Percentiles rank a stretch among this genome's conserved stretches.
Conservation (phyloP, 2,329 filamentous ascomycete genomes). For the Trichoderma sp. region DNA sequence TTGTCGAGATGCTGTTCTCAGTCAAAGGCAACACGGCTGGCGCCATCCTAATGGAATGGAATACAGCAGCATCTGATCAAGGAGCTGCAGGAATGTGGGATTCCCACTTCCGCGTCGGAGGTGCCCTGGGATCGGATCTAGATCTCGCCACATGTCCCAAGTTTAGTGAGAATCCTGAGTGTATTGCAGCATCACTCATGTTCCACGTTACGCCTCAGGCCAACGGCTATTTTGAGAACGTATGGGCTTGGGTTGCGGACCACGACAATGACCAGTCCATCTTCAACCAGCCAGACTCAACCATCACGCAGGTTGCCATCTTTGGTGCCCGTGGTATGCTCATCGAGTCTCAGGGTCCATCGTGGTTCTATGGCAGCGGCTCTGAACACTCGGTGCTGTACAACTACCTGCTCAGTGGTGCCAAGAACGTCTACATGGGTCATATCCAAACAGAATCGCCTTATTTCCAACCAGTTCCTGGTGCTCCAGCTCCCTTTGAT, state of each 20-base stretch:
- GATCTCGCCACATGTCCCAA: conserved; percentile 39
- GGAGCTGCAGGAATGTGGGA: conserved; percentile 45
- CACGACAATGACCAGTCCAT: conserved; percentile 54
- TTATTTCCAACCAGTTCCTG: neutral
- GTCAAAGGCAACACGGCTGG: conserved; percentile 66
- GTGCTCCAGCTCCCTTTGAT: neutral
- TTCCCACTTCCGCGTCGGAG: conserved; percentile 72
- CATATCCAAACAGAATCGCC: neutral
- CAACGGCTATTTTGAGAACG: conserved; percentile 52
- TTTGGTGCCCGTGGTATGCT: neutral
- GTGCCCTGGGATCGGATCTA: conserved; percentile 59
- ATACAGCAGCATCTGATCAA: conserved; percentile 26
- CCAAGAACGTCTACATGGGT: neutral
- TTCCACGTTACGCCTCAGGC: conserved; percentile 44
- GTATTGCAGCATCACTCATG: conserved; percentile 59
- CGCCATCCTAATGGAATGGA: conserved; percentile 72
- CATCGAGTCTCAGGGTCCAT: neutral
- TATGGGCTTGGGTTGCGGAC: conserved; percentile 70
- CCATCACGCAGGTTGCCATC: neutral
- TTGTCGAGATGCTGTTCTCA: conserved; percentile 67
- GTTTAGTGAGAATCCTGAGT: conserved; percentile 48
- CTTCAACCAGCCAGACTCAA: neutral
- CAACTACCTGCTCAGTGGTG: neutral
- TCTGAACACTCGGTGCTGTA: neutral
- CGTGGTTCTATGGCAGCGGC: neutral